Conservation (phyloP, 345 rosid species). For the Kandelia obovata region DNA sequence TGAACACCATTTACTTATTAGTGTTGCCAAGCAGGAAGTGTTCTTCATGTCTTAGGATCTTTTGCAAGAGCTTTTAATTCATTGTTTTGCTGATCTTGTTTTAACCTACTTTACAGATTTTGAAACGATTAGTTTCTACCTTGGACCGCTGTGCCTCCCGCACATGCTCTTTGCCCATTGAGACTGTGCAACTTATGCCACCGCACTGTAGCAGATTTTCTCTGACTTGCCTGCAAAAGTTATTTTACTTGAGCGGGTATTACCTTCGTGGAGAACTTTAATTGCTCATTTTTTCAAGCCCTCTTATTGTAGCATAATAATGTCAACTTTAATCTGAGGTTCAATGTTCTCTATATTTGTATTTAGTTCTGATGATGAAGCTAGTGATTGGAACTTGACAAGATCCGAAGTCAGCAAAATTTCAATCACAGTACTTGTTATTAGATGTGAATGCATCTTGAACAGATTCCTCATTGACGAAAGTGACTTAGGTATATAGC, state of each 20-base stretch:
- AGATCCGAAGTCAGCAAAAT: slow-evolving; percentile 77
- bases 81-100: neutral
- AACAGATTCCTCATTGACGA: slow-evolving; percentile 69
- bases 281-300: neutral
- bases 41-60: neutral
- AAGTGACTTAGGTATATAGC: slow-evolving; percentile 53
- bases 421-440: slow-evolving; percentile 51
- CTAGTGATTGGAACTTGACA: slow-evolving; percentile 48
- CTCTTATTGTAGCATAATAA: slow-evolving; percentile 2
- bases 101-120: slow-evolving; percentile 45
- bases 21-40: neutral
- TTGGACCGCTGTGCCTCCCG: slow-evolving; percentile 97
- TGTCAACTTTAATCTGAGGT: slow-evolving; percentile 10
- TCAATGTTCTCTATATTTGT: neutral
- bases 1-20: neutral
- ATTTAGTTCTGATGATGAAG: slow-evolving; percentile 49
- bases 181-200: slow-evolving; percentile 98
- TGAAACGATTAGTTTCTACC: slow-evolving; percentile 75
- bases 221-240: slow-evolving; percentile 70
- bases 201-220: slow-evolving; percentile 88
- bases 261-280: neutral
- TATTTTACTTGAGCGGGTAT: slow-evolving; percentile 87
- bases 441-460: slow-evolving; percentile 74
- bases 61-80: neutral
- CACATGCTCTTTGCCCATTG: slow-evolving; percentile 86